These are phyloP conservation scores for Homolaphlyctis polyrhiza DNA, from an alignment of 371 early-diverging fungal species.

Conservation along the genomic window DNA sequence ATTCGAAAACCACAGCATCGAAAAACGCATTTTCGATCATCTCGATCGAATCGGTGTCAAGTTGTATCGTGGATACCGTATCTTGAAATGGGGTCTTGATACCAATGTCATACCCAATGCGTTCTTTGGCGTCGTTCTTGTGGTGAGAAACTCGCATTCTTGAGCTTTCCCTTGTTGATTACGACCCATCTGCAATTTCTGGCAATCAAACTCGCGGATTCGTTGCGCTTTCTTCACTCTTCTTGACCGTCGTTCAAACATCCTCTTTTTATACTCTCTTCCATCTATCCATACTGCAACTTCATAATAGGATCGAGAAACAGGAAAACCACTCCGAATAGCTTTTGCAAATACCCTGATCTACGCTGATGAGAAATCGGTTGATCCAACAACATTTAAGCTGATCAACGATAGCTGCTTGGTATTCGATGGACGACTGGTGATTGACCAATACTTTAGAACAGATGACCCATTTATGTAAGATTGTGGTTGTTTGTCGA, in stretches of 20 bases:
- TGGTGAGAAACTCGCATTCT: no score
- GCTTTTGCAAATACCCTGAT: slow-evolving; percentile 18
- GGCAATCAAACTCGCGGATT: no score
- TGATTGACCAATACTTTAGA: slow-evolving; percentile 40
- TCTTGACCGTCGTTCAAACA: no score
- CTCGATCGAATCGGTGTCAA: slow-evolving; percentile 15
- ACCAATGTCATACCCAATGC: not conserved
- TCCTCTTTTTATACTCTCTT: no score
- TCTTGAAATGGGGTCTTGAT: slow-evolving; percentile 19
- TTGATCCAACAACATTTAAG: slow-evolving; percentile 31
- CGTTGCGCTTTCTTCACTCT: no score
- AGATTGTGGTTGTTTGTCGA: no score
- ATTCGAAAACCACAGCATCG: slow-evolving; percentile 25
- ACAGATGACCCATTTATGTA: slow-evolving; percentile 43
- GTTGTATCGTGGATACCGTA: slow-evolving; percentile 14
- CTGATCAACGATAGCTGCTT: slow-evolving; percentile 40
- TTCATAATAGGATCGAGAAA: not conserved
- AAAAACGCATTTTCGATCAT: slow-evolving; percentile 11
- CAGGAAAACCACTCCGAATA: not conserved
- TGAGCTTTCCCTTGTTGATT: no score
- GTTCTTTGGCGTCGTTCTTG: not conserved
- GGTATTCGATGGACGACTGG: slow-evolving; percentile 41
- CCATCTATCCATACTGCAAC: no score
- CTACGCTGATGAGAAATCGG: slow-evolving; percentile 35
- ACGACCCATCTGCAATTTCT: no score